Conservation (phyloP, 192 early-diverging fungal genomes). For the Chytriomyces confervae region DNA sequence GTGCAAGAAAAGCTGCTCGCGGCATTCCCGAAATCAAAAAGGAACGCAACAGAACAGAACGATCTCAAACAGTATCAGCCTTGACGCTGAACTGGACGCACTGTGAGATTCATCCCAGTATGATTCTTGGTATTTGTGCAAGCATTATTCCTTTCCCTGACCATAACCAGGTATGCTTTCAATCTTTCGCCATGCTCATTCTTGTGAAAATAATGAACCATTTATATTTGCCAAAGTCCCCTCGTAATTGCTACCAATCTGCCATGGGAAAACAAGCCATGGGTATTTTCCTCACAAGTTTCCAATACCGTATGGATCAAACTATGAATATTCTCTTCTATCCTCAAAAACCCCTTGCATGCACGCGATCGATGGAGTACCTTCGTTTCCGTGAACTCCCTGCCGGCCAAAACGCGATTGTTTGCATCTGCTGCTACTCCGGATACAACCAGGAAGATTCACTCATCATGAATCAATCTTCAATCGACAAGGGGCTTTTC, state of each 20-base stretch:
- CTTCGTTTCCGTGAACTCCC: slow-evolving; percentile 95
- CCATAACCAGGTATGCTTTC: too few species aligned
- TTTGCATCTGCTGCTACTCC: slow-evolving; percentile 96
- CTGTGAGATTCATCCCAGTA: slow-evolving; percentile 98
- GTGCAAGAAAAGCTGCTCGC: slow-evolving; percentile 57
- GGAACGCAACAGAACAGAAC: slow-evolving; percentile 50
- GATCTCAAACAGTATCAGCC: slow-evolving; percentile 69
- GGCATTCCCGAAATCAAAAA: slow-evolving; percentile 8
- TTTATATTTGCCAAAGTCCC: slow-evolving; percentile 65
- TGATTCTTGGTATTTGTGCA: slow-evolving; percentile 99
- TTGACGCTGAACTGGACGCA: slow-evolving; percentile 92
- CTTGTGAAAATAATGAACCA: background rate
- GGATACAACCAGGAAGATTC: slow-evolving; percentile 99
- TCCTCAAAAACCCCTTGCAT: slow-evolving; percentile 97
- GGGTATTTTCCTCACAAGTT: slow-evolving; percentile 97
- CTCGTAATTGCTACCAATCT: slow-evolving; percentile 99
- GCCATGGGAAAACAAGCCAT: slow-evolving; percentile 99
- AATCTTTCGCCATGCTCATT: too few species aligned
- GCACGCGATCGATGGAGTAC: slow-evolving; percentile 94
- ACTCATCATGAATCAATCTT: slow-evolving; percentile 98
- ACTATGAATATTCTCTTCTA: slow-evolving; percentile 98
- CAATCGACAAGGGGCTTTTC: slow-evolving; percentile 98
- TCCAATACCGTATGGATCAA: slow-evolving; percentile 98
- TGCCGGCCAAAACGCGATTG: slow-evolving; percentile 97
- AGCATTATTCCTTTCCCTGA: slow-evolving; percentile 99